Evolutionary conservation across 169 alveolate genomes (phyloP).

Genomic region (Plasmodium chabaudi): DNA sequence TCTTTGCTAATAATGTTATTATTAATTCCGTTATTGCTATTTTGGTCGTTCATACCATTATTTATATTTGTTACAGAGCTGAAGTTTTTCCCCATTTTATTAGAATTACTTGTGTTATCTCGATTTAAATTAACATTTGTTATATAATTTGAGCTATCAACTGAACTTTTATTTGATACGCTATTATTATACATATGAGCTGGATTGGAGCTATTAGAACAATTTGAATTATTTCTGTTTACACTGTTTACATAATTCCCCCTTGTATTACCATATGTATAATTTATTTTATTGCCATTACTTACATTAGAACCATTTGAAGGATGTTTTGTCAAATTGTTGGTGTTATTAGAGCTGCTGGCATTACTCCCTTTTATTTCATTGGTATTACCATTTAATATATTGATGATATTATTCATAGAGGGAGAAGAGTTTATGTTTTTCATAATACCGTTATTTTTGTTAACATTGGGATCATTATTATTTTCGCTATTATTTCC

Average conservation of each 20-base stretch:
- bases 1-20: neutral
- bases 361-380: neutral
- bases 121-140: neutral
- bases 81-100: slow-evolving; percentile 18
- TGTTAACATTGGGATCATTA: neutral
- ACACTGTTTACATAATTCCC: neutral
- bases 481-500: too few relatives aligned
- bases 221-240: neutral
- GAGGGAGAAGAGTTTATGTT: neutral
- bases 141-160: neutral
- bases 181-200: slow-evolving; percentile 4
- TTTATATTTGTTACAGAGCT: slow-evolving; percentile 8
- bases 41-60: neutral
- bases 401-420: slow-evolving; percentile 2
- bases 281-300: neutral
- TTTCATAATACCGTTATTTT: slow-evolving; percentile 13
- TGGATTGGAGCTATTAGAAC: neutral
- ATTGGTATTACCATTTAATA: neutral
- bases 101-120: slow-evolving; percentile 18
- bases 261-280: slow-evolving; percentile 2
- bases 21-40: slow-evolving; percentile 1
- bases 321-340: neutral
- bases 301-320: too few relatives aligned
- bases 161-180: slow-evolving; percentile 1
- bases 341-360: neutral